Base-by-base conservation (phyloP, 331 rosid species). In the Acacia pycnantha region DNA sequence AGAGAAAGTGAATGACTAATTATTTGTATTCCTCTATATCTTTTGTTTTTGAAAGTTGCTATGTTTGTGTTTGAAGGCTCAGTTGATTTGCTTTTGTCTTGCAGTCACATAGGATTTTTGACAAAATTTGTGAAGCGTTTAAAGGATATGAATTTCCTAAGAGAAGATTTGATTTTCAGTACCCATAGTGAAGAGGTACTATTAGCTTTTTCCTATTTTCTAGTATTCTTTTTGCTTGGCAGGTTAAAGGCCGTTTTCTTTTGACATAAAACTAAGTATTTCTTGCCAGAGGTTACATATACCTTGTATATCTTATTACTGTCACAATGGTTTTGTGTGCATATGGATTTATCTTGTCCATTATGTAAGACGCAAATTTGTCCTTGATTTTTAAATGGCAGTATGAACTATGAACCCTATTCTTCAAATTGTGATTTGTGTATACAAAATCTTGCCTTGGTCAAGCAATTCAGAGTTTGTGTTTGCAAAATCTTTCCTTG, bases 141-240 rank as follows among this genome's bases (percentile, higher is more conserved):
- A 73, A 95, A 93, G 91, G 94, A 88, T 82, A 92, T 88, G 87
- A 88, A 86, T 88, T 93, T 93, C 80, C 84, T 93, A 41, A 89
- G 97, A 81, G 99, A 95, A 89, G 99, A 95, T 88, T 83, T 95
- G 87, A 54, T 95, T 81, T 92, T 86, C 86, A 95, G 94, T 84
- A 90, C 80, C 64, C 98, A 92, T 78, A 93, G 98, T 85, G 94
- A 93, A 90, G 92, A 90, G 98, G 98, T 95, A 86, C 40, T 77
- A 71, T 81, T 67, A 70, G 59, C 44, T 48, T 79, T 61, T 61
- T 13, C 59, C 56, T 51, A 5, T 64, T 67, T 54, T 84, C 50
- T 62, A 40, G 46, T 66, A 8, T 19, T 13, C 70, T 56, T 73
- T 47, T 79, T 59, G 27, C 80, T 85, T 78, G 71, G 70, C 79